Conservation (phyloP, 2,329 filamentous ascomycete species). For the Xylaria sp. region DNA sequence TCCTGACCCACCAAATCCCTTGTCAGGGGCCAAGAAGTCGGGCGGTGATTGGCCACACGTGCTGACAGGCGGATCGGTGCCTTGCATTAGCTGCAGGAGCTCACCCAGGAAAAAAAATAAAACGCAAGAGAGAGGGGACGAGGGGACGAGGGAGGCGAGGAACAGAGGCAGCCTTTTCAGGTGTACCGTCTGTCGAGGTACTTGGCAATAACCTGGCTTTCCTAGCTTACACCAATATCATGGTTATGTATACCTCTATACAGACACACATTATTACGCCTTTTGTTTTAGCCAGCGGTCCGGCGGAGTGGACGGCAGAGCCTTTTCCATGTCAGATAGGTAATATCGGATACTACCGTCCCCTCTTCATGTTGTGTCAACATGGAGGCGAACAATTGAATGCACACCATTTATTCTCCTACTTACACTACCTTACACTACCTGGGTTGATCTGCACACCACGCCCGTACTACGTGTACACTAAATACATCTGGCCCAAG, state of each 20-base stretch:
- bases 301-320: conserved; percentile 1
- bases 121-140: neutral
- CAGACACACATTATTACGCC: no score
- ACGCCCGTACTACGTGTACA: neutral
- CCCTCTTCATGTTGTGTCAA: neutral
- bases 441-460: neutral
- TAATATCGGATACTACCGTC: neutral
- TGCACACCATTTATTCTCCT: neutral
- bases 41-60: conserved; percentile 4
- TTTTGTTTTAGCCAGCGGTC: conserved; percentile 15
- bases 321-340: conserved; percentile 7
- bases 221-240: no score
- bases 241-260: no score
- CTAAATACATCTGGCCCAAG: neutral
- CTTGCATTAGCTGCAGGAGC: conserved; percentile 23
- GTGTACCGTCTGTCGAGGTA: neutral
- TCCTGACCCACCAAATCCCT: conserved; percentile 3
- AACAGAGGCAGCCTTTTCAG: conserved; percentile 11
- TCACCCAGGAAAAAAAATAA: conserved; percentile 15
- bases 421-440: no score
- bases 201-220: no score
- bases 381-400: neutral
- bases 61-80: conserved; percentile 29
- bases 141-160: no score
- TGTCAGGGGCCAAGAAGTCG: neutral